These are phyloP conservation scores for Annulohypoxylon moriforme DNA, from an alignment of 495 filamentous ascomycete genomes.

Conservation along the genomic window DNA sequence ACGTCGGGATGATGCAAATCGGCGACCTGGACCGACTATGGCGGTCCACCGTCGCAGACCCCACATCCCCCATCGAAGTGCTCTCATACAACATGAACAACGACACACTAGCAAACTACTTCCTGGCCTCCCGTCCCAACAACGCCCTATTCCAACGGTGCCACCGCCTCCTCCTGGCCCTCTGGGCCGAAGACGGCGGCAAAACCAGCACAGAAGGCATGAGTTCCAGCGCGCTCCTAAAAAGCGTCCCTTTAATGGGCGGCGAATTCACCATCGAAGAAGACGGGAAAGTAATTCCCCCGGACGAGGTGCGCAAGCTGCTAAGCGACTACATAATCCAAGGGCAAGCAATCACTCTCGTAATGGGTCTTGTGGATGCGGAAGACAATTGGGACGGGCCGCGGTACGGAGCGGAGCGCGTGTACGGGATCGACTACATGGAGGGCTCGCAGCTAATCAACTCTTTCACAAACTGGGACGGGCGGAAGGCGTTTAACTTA, in stretches of 20 bases:
- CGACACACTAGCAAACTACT: conserved; percentile 61
- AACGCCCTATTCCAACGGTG: conserved; percentile 63
- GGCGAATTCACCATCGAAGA: conserved; percentile 19
- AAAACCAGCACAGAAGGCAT: conserved; percentile 64
- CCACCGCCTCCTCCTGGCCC: conserved; percentile 60
- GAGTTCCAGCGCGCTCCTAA: conserved; percentile 60
- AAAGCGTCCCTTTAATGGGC: conserved; percentile 54
- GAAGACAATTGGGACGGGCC: conserved; percentile 66
- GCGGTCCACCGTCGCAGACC: conserved; percentile 59
- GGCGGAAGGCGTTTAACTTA: conserved; percentile 59
- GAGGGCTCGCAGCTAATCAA: conserved; percentile 64
- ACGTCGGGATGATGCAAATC: conserved; percentile 66
- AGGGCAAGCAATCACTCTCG: conserved; percentile 60
- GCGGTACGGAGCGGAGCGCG: conserved; percentile 56
- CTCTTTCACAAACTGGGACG: conserved; percentile 62
- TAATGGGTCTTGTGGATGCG: conserved; percentile 63
- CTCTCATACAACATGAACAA: conserved; percentile 59
- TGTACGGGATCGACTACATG: conserved; percentile 64
- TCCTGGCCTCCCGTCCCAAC: conserved; percentile 52
- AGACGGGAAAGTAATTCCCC: conserved; percentile 31
- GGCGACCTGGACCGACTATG: conserved; percentile 66
- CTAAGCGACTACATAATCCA: conserved; percentile 67
- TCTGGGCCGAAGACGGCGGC: conserved; percentile 63
- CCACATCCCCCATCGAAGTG: conserved; percentile 59
- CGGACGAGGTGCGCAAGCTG: conserved; percentile 51